Percentiles rank a stretch among this genome's conserved stretches.
Evolutionary conservation across 2,329 filamentous ascomycete genomes (phyloP).

Genomic region (Aureobasidium subglaciale): DNA sequence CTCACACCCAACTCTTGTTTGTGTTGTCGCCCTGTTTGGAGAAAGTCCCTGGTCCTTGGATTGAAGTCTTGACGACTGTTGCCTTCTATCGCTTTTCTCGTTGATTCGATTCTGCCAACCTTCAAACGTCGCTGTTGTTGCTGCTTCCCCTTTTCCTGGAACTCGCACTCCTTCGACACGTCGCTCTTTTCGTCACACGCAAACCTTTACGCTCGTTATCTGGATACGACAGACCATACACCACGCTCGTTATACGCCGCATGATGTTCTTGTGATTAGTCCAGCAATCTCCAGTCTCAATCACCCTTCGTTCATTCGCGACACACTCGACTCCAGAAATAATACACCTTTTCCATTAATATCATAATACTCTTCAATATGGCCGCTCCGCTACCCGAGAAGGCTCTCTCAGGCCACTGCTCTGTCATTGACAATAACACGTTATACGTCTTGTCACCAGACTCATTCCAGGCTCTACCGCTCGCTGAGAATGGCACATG

Average conservation of each 20-base stretch:
- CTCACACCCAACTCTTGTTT: slow-evolving; percentile 4
- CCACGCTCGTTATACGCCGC: not conserved
- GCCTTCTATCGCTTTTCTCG: not conserved
- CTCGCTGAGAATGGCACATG: slow-evolving; percentile 65
- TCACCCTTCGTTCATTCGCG: slow-evolving; percentile 1
- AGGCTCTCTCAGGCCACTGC: slow-evolving; percentile 69
- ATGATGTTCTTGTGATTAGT: not conserved
- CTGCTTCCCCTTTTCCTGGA: not conserved
- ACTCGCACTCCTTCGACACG: not conserved
- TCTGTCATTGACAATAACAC: slow-evolving; percentile 73
- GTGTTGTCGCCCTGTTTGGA: not conserved
- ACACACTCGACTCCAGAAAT: not conserved
- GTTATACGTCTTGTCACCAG: slow-evolving; percentile 73
- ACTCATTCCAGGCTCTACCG: slow-evolving; percentile 67
- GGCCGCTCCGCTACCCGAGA: slow-evolving; percentile 63
- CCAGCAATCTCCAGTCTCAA: not conserved
- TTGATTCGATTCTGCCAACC: slow-evolving; percentile 2
- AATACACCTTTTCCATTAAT: slow-evolving; percentile 6
- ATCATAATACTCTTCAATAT: slow-evolving; percentile 39
- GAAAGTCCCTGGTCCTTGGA: not conserved
- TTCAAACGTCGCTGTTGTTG: slow-evolving; percentile 1
- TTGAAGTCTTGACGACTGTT: slow-evolving; percentile 11
- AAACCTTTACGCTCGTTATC: not conserved
- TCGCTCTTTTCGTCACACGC: slow-evolving; percentile 9
- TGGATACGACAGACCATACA: not conserved